Evolutionary conservation across 1,139 yeast genomes (phyloP).

Genomic region (Ogataea hybrid): DNA sequence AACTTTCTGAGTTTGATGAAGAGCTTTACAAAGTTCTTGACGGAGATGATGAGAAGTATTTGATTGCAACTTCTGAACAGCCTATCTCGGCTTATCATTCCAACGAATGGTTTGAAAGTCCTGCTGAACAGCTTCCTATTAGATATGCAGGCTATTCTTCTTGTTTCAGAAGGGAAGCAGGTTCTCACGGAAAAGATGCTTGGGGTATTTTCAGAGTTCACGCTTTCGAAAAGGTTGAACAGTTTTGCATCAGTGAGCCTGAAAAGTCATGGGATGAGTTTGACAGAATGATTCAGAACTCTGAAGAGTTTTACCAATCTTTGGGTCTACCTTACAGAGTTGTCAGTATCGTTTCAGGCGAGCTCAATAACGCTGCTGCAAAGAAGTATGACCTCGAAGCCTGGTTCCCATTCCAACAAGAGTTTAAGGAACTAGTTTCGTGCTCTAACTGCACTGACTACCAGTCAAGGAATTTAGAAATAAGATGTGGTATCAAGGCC

Average conservation of each 20-base stretch:
- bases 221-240: slow-evolving; percentile 97
- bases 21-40: slow-evolving; percentile 95
- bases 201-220: slow-evolving; percentile 99
- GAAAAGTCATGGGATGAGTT: slow-evolving; percentile 98
- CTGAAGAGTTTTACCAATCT: slow-evolving; percentile 93
- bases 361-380: slow-evolving; percentile 98
- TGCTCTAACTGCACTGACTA: slow-evolving; percentile 99
- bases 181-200: slow-evolving; percentile 98
- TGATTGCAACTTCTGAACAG: slow-evolving; percentile 98
- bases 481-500: slow-evolving; percentile 97
- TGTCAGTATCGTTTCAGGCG: slow-evolving; percentile 98
- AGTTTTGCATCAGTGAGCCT: slow-evolving; percentile 93
- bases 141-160: slow-evolving; percentile 97
- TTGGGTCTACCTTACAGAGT: slow-evolving; percentile 94
- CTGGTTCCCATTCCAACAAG: slow-evolving; percentile 99
- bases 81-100: slow-evolving; percentile 98
- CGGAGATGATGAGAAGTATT: slow-evolving; percentile 95
- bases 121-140: slow-evolving; percentile 93
- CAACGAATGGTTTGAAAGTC: slow-evolving; percentile 98
- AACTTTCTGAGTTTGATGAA: slow-evolving; percentile 95
- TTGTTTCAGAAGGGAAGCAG: slow-evolving; percentile 99
- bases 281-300: slow-evolving; percentile 85
- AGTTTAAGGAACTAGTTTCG: slow-evolving; percentile 96
- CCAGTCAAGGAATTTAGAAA: slow-evolving; percentile 97
- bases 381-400: slow-evolving; percentile 99